Percentiles rank a stretch among this genome's conserved stretches.
These are phyloP conservation scores for Barbatosphaeria neglecta DNA, from an alignment of 495 filamentous ascomycete genomes.

Conservation along the genomic window DNA sequence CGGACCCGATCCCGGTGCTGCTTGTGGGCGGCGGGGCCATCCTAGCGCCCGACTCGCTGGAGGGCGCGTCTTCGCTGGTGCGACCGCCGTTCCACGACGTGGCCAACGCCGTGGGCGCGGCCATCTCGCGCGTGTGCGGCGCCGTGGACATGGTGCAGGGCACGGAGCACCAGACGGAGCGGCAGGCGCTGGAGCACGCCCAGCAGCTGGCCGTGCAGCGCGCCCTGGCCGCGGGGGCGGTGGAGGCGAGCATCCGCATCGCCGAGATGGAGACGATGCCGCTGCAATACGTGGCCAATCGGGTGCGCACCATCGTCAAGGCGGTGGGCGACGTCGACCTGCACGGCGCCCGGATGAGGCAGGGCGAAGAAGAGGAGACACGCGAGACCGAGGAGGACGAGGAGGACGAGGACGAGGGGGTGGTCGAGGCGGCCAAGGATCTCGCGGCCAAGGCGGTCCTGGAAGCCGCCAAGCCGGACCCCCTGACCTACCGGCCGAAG, in stretches of 20 bases:
- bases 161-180: constrained; percentile 20
- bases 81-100: constrained; percentile 28
- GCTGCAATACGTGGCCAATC: constrained; percentile 17
- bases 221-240: constrained; percentile 25
- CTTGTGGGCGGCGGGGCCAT: constrained; percentile 37
- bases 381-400: constrained; percentile 6
- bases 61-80: constrained; percentile 23
- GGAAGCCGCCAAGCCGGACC: constrained; percentile 1
- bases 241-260: constrained; percentile 14
- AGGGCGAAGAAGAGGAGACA: not conserved
- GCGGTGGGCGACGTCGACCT: constrained; percentile 11
- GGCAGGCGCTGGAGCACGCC: constrained; percentile 22
- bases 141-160: constrained; percentile 34
- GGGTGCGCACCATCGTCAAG: constrained; percentile 10
- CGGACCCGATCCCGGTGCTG: constrained; percentile 32
- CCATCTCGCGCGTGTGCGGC: constrained; percentile 31
- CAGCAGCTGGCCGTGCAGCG: constrained; percentile 24
- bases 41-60: constrained; percentile 19
- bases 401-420: constrained; percentile 5
- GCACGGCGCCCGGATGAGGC: not conserved
- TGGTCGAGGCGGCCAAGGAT: not conserved
- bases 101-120: constrained; percentile 41
- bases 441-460: not conserved
- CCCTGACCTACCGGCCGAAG: constrained; percentile 8
- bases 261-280: constrained; percentile 23